Conservation (phyloP, 306 rosid species). For the Mimosa bimucronata region DNA sequence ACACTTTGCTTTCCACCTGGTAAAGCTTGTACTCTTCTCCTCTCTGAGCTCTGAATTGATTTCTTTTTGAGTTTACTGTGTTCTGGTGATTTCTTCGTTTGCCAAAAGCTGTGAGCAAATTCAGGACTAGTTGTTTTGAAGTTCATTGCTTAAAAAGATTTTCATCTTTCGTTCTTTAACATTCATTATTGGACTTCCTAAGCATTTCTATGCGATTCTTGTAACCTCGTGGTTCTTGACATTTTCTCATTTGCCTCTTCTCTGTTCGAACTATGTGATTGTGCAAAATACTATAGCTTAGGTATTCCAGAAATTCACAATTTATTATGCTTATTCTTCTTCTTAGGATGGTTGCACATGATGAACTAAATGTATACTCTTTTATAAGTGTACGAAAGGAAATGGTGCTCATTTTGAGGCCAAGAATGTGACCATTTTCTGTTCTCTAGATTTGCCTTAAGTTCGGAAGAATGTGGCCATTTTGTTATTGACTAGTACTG, state of each 20-base stretch:
- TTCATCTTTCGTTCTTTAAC: slow-evolving; percentile 1
- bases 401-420: slow-evolving; percentile 9
- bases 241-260: background rate
- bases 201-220: background rate
- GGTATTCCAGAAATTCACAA: slow-evolving; percentile 18
- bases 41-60: background rate
- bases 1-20: no score
- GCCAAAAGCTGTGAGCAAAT: slow-evolving; percentile 3
- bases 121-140: background rate
- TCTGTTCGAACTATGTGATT: background rate
- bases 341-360: slow-evolving; percentile 4
- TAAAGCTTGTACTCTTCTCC: background rate
- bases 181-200: slow-evolving; percentile 6
- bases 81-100: slow-evolving; percentile 18
- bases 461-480: slow-evolving; percentile 8
- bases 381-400: slow-evolving; percentile 12
- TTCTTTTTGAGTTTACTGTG: background rate
- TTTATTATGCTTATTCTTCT: background rate
- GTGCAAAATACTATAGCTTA: slow-evolving; percentile 27
- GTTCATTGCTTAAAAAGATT: slow-evolving; percentile 2
- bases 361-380: slow-evolving; percentile 13
- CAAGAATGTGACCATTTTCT: slow-evolving; percentile 4
- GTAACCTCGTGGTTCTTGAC: background rate
- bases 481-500: slow-evolving; percentile 11
- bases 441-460: background rate